Evolutionary conservation across 768 basidiomycete species (phyloP), one percentile per base, ranked within the genome.

Genomic region (Lactifluus piperatus): DNA sequence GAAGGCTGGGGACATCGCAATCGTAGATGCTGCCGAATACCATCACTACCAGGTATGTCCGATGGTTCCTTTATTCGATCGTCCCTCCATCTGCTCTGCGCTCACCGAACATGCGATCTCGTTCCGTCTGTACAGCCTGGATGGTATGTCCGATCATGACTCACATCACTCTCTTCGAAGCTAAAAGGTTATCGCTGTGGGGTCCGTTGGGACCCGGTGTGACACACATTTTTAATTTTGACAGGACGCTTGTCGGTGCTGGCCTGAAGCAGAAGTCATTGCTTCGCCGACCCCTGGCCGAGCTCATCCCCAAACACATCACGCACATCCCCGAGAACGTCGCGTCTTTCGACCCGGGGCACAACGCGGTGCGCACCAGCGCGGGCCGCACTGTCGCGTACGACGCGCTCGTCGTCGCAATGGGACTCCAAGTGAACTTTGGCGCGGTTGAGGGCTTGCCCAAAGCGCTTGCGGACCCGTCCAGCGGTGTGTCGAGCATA

Each of bases 161-260:
- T 49, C 50, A 43, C 39, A 6, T 39, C 16, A 4, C 7, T 8
- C 39, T 6, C 18, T 6, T 5, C 5, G 9, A 39, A n/a, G 18
- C 18, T 18, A 6, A 39, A 39, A 39, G 18, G 18, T 36, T 36
- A 36, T 14, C 36, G 11, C 36, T 14, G 4, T 11, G 18, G 39
- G 39, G 1, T 10, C 44, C 44, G 9, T 30, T n/a, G n/a, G n/a
- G 27, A 29, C 22, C 37, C 55, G 22, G 51, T 10, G 30, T 32
- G n/a, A n/a, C n/a, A n/a, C n/a, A n/a, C n/a, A n/a, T n/a, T n/a
- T n/a, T 37, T 26, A 9, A 29, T 18, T 46, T 11, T 58, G 61
- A 54, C 46, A 91, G 91, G 93, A 95, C 94, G 1, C 81, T 97
- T 43, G 94, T 93, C 39, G 94, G 92, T 14, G 76, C 91, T n/a